Conservation (phyloP, 805 yeast genomes). For the Yarrowia yakushimensis region DNA sequence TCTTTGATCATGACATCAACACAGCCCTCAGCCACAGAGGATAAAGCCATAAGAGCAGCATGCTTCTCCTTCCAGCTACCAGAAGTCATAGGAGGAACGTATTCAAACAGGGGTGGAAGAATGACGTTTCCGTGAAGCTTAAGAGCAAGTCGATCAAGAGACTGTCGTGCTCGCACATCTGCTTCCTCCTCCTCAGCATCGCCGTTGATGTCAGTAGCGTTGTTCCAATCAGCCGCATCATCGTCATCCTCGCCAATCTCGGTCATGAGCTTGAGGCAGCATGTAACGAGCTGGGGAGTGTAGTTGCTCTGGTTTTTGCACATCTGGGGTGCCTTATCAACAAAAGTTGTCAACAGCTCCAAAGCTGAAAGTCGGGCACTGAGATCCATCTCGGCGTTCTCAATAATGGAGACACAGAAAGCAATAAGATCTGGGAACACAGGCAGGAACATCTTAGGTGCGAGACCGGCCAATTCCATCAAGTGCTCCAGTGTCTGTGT, state of each 20-base stretch:
- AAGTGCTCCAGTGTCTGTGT: constrained; percentile 84
- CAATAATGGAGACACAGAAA: constrained; percentile 79
- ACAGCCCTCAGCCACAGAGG: constrained; percentile 97
- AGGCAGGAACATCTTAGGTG: constrained; percentile 89
- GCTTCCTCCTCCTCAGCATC: constrained; percentile 81
- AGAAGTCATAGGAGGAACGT: constrained; percentile 80
- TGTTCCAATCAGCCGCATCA: constrained; percentile 80
- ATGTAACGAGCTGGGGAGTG: constrained; percentile 65
- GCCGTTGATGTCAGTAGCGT: constrained; percentile 70
- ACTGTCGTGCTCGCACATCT: constrained; percentile 88
- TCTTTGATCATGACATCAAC: constrained; percentile 80
- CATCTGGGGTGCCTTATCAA: constrained; percentile 94
- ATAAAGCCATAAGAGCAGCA: constrained; percentile 94
- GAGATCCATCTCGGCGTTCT: constrained; percentile 75
- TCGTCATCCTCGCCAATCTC: constrained; percentile 88
- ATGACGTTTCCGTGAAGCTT: constrained; percentile 77
- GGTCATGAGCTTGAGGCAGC: constrained; percentile 79
- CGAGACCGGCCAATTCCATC: constrained; percentile 85
- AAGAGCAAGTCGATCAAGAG: constrained; percentile 87
- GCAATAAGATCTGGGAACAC: constrained; percentile 87
- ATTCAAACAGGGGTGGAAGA: constrained; percentile 82
- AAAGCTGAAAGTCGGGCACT: constrained; percentile 79
- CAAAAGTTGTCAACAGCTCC: constrained; percentile 83
- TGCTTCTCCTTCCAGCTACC: constrained; percentile 90
- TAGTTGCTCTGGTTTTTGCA: constrained; percentile 76